Conservation (phyloP, 768 basidiomycete genomes). For the Pisolithus tinctorius region DNA sequence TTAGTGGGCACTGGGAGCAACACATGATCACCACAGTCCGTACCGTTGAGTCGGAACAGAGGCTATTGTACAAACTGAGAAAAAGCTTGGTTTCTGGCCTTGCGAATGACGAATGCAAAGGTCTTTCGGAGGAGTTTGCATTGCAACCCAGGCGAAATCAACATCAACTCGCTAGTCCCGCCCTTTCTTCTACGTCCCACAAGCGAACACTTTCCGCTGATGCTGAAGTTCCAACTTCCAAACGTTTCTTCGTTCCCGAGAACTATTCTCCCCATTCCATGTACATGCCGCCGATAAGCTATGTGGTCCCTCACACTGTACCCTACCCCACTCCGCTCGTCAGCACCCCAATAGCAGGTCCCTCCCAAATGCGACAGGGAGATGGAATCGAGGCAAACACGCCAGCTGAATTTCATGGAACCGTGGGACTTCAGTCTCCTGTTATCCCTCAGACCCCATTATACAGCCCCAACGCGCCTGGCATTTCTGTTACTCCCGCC, state of each 20-base stretch:
- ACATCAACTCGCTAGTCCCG: conserved; percentile 1
- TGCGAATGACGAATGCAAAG: conserved; percentile 49
- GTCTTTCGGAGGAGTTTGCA: conserved; percentile 49
- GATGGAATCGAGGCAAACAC: conserved; percentile 9
- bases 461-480: conserved; percentile 18
- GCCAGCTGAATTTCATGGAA: conserved; percentile 9
- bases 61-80: conserved; percentile 55
- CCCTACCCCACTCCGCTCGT: conserved; percentile 18
- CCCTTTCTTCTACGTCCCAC: conserved; percentile 4
- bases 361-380: conserved; percentile 5
- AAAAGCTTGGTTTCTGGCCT: conserved; percentile 54
- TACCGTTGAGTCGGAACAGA: conserved; percentile 51
- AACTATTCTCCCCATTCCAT: conserved; percentile 19
- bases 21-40: conserved; percentile 55
- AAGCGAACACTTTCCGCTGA: conserved; percentile 22
- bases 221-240: conserved; percentile 20
- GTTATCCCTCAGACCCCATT: conserved; percentile 12
- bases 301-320: conserved; percentile 23
- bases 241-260: conserved; percentile 23
- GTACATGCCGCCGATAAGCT: conserved; percentile 24
- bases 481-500: conserved; percentile 9
- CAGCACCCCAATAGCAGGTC: conserved; percentile 12
- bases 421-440: conserved; percentile 16
- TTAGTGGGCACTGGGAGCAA: conserved; percentile 60
- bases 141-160: conserved; percentile 32